Conservation (phyloP, 2,329 filamentous ascomycete species). For the Colletotrichum tropicicola region DNA sequence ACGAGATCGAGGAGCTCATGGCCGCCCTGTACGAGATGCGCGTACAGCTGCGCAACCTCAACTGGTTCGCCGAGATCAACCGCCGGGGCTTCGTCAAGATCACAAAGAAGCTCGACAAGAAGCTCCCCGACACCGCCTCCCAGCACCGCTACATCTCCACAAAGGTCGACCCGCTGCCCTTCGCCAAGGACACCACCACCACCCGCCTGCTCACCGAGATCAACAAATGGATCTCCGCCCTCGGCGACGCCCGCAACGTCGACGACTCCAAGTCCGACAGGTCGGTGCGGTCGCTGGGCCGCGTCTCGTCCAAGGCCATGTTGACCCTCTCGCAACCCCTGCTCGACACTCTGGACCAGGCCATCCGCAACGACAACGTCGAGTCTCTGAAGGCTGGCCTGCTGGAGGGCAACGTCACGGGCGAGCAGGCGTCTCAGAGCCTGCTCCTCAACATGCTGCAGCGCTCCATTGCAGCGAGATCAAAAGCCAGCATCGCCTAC, state of each 20-base stretch:
- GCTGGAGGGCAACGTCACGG: constrained; percentile 61
- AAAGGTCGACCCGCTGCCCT: constrained; percentile 88
- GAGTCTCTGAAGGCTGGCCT: constrained; percentile 64
- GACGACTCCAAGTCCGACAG: constrained; percentile 80
- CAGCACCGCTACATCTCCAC: constrained; percentile 89
- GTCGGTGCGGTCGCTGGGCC: constrained; percentile 79
- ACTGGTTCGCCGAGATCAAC: constrained; percentile 99
- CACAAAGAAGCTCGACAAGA: constrained; percentile 98
- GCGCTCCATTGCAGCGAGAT: constrained; percentile 75
- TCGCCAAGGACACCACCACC: constrained; percentile 76
- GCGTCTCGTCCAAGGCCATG: constrained; percentile 78
- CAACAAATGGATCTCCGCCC: constrained; percentile 89
- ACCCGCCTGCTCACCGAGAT: constrained; percentile 66
- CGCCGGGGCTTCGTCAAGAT: constrained; percentile 96
- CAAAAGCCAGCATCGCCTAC: constrained; percentile 74
- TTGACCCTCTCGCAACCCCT: constrained; percentile 75
- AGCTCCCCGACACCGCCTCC: constrained; percentile 77
- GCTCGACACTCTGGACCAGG: constrained; percentile 77
- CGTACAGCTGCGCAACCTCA: constrained; percentile 86
- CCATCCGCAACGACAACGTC: constrained; percentile 75
- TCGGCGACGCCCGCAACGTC: constrained; percentile 79
- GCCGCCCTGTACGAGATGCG: constrained; percentile 89
- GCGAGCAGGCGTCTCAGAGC: constrained; percentile 66
- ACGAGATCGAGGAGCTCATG: constrained; percentile 92
- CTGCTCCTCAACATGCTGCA: constrained; percentile 85